Percentiles rank a stretch among this genome's conserved stretches.
Conservation (phyloP, 1,284 basidiomycete species). For the Phellinidium pouzarii region DNA sequence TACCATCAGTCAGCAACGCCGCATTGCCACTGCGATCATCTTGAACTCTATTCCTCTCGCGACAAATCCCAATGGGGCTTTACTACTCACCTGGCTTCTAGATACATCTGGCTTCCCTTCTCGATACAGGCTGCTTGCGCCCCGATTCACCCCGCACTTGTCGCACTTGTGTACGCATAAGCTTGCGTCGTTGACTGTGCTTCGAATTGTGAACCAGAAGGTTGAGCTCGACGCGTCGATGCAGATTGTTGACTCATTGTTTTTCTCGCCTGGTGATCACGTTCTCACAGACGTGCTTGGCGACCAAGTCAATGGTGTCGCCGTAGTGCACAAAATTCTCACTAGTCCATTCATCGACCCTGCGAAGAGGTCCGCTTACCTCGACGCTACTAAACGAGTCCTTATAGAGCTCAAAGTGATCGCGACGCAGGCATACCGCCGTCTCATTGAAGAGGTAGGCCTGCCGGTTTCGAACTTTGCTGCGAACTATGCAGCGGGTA, state of each 20-base stretch:
- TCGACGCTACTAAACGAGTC: slow-evolving; percentile 85
- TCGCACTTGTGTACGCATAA: slow-evolving; percentile 98
- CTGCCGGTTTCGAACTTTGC: slow-evolving; percentile 83
- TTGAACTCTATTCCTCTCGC: slow-evolving; percentile 97
- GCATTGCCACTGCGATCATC: slow-evolving; percentile 90
- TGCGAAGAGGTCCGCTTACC: slow-evolving; percentile 57
- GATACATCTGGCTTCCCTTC: slow-evolving; percentile 92
- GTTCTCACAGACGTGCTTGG: slow-evolving; percentile 89
- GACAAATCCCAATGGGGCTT: slow-evolving; percentile 94
- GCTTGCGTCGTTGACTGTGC: slow-evolving; percentile 88
- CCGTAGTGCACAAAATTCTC: slow-evolving; percentile 90
- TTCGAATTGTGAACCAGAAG: slow-evolving; percentile 90
- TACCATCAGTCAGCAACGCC: slow-evolving; percentile 84
- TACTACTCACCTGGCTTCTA: slow-evolving; percentile 94
- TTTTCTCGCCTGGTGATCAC: slow-evolving; percentile 79
- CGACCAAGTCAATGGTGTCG: slow-evolving; percentile 92
- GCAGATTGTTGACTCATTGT: slow-evolving; percentile 79
- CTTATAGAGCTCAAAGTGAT: slow-evolving; percentile 39
- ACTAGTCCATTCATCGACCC: slow-evolving; percentile 79
- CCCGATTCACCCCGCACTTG: slow-evolving; percentile 92
- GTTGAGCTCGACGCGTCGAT: slow-evolving; percentile 78
- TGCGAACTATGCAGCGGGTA: slow-evolving; percentile 62
- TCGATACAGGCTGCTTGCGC: slow-evolving; percentile 86
- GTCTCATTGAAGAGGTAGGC: slow-evolving; percentile 90
- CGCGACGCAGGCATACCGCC: slow-evolving; percentile 49